Evolutionary conservation across 192 early-diverging fungal genomes (phyloP).

Genomic region (Geranomyces variabilis): DNA sequence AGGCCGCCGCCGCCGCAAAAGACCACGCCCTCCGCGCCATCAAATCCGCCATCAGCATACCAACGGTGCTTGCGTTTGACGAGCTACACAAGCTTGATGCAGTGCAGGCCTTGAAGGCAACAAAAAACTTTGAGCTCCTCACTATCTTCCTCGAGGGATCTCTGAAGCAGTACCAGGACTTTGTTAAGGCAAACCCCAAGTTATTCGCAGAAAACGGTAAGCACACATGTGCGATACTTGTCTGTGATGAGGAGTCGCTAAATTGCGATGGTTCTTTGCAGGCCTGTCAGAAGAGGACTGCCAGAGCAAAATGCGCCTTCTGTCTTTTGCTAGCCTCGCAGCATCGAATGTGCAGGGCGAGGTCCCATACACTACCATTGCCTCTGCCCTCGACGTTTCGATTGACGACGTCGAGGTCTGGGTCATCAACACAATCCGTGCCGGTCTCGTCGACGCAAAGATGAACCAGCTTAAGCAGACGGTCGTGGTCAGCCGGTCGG

Average conservation of each 20-base stretch:
- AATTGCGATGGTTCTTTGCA: not conserved
- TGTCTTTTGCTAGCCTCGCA: constrained; percentile 79
- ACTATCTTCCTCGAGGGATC: constrained; percentile 69
- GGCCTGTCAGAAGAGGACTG: constrained; percentile 55
- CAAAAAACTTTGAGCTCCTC: constrained; percentile 70
- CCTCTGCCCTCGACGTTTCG: constrained; percentile 72
- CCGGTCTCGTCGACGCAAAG: constrained; percentile 90
- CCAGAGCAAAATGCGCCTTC: constrained; percentile 80
- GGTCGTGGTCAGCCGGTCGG: constrained; percentile 77
- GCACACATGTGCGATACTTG: not conserved
- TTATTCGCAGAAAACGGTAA: constrained; percentile 59
- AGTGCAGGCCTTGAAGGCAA: constrained; percentile 59
- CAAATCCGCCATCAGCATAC: constrained; percentile 63
- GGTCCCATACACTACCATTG: constrained; percentile 76
- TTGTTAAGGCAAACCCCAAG: constrained; percentile 56
- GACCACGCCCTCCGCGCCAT: constrained; percentile 68
- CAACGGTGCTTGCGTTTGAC: constrained; percentile 78
- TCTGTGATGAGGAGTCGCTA: not conserved
- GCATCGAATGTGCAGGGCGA: constrained; percentile 66
- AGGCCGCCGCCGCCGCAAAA: constrained; percentile 50
- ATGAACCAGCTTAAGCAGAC: constrained; percentile 89
- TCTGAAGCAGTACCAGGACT: constrained; percentile 67
- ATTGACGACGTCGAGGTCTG: constrained; percentile 90
- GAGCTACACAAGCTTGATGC: constrained; percentile 69
- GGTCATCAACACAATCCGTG: constrained; percentile 90